Base-by-base conservation (phyloP, 2,329 filamentous ascomycete species). In the Penicillium expansum region DNA sequence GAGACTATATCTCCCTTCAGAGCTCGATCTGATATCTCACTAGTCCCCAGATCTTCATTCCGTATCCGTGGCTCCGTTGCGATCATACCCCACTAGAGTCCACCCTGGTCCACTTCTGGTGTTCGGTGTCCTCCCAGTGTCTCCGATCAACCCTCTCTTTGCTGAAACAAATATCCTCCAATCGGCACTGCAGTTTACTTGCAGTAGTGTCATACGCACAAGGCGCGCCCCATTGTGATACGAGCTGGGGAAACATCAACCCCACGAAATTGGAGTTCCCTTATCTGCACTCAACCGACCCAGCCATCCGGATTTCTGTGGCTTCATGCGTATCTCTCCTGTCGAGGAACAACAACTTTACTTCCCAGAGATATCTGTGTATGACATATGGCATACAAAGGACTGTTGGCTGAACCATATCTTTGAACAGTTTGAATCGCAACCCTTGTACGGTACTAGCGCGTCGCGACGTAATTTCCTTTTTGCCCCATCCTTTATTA, bases 221-320 rank as follows among this genome's bases (percentile, higher is more conserved):
- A 42, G 38, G 24, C 20, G 22, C 20, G 32, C 22, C 11, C 32
- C 27, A 8, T 38, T 24, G 51, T 42, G 44, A 42, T 55, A 51
- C 45, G 22, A 45, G 20, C 33, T 30, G 24, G 27, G 38, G 29
- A 24, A 41, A 16, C 9, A 13, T 20, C 11, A 5, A 33, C 24
- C 30, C 27, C 29, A 20, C 35, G n/a, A 50, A 48, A 52, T 35
- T 5, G 29, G 27, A 51, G 38, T 33, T 20, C n/a, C 18, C 50
- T 52, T 20, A 49, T 49, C 45, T 55, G 44, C 52, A 37, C 30
- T 20, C 11, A 20, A 20, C 43, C 33, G 16, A n/a, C 51, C 51
- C 51, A 48, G 51, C 43, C 51, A n/a, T 29, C 52, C 44, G 22
- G 30, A 49, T 49, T 42, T 41, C 38, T 42, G 45, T 48, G 39